Percentiles rank a stretch among this genome's conserved stretches.
Conservation (phyloP, 129 eudicot genomes). For the Sambucus nigra region DNA sequence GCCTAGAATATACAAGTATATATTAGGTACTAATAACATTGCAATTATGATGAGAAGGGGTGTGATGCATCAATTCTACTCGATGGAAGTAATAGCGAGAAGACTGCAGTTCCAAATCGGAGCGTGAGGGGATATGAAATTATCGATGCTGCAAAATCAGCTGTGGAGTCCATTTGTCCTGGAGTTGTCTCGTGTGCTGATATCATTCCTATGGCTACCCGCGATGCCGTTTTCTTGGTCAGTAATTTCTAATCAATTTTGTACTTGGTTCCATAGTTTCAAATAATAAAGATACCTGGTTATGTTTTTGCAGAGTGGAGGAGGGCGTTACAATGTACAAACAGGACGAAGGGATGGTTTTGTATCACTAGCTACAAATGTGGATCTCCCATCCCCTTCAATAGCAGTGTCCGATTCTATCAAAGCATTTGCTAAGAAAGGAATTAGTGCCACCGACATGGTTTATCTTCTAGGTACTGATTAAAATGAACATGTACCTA, state of each 20-base stretch:
- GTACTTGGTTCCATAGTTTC: neutral
- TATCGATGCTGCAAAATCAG: constrained; percentile 40
- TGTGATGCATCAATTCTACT: constrained; percentile 68
- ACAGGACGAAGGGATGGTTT: constrained; percentile 56
- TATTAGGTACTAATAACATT: neutral
- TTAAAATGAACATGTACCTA: neutral
- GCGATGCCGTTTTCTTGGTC: constrained; percentile 49
- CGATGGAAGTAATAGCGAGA: constrained; percentile 39
- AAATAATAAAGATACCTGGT: neutral
- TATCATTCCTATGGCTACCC: constrained; percentile 48
- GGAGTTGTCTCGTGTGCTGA: constrained; percentile 68
- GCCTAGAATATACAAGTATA: no score
- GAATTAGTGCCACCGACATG: constrained; percentile 32
- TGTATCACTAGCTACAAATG: constrained; percentile 25
- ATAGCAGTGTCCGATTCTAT: constrained; percentile 32
- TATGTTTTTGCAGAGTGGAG: constrained; percentile 35
- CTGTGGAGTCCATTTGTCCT: constrained; percentile 38
- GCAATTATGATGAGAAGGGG: constrained; percentile 24
- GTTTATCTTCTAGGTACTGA: constrained; percentile 51
- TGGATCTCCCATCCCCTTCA: constrained; percentile 39
- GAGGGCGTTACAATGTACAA: constrained; percentile 34
- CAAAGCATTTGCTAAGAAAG: constrained; percentile 20
- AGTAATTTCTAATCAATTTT: neutral
- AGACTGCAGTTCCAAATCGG: constrained; percentile 32
- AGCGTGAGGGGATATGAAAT: constrained; percentile 54